Conservation (phyloP, 2,329 filamentous ascomycete species). For the Lecanicillium sp. region DNA sequence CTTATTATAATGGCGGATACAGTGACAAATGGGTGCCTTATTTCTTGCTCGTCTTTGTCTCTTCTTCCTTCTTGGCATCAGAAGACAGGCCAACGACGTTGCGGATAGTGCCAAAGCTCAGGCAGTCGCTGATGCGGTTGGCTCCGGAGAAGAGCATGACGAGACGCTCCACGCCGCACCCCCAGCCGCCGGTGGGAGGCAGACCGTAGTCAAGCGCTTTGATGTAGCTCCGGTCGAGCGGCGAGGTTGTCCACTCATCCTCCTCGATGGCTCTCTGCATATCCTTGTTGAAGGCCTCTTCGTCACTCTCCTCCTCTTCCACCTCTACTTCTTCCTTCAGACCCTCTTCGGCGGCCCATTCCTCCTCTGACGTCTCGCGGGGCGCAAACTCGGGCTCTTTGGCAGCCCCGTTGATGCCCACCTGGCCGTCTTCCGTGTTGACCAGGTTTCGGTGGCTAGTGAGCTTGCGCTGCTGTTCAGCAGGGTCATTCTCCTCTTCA, state of each 20-base stretch:
- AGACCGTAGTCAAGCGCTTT: conserved; percentile 80
- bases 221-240: conserved; percentile 73
- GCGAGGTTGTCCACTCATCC: conserved; percentile 39
- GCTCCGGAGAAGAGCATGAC: conserved; percentile 84
- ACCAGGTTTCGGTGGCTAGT: conserved; percentile 42
- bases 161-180: conserved; percentile 83
- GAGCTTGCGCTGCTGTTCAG: conserved; percentile 81
- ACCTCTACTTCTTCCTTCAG: conserved; percentile 14
- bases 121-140: conserved; percentile 74
- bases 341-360: conserved; percentile 8
- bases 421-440: conserved; percentile 28
- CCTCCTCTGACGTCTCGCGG: conserved; percentile 13
- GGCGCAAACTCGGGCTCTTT: conserved; percentile 3
- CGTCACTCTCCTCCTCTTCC: conserved; percentile 24
- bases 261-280: conserved; percentile 21
- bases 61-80: conserved; percentile 1
- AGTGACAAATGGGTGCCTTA: neutral
- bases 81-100: conserved; percentile 52
- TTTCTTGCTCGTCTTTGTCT: too few relatives aligned
- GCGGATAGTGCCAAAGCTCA: conserved; percentile 81
- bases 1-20: neutral
- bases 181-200: conserved; percentile 96
- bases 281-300: conserved; percentile 24
- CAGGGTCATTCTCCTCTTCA: conserved; percentile 93
- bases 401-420: conserved; percentile 24